phyloP scores from a whole-genome alignment of 1,284 basidiomycete genomes.

The Fomitopsis palustris region DNA sequence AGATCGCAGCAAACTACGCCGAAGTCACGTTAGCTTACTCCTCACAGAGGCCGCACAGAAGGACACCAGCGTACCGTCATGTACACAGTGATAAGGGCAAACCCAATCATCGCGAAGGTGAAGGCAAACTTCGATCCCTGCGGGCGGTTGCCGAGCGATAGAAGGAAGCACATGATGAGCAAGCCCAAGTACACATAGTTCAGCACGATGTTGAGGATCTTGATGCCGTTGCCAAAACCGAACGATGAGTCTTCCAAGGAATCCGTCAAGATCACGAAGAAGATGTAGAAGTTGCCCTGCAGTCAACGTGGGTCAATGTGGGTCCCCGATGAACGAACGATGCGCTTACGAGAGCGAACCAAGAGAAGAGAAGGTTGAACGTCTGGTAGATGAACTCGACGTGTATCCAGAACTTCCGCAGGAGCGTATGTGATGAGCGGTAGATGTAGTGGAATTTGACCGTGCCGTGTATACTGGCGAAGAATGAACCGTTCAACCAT shows the following conservation, averaged over 20 bases:
- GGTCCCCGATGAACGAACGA: not conserved
- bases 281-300: constrained; percentile 88
- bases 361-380: constrained; percentile 88
- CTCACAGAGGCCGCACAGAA: not conserved
- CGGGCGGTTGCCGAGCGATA: constrained; percentile 89
- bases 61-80: constrained; percentile 68
- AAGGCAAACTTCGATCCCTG: constrained; percentile 86
- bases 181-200: constrained; percentile 88
- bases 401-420: constrained; percentile 92
- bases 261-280: constrained; percentile 74
- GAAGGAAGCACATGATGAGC: constrained; percentile 86
- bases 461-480: constrained; percentile 88
- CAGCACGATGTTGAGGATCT: constrained; percentile 74
- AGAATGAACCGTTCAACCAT: constrained; percentile 98
- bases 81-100: constrained; percentile 86
- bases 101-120: constrained; percentile 79
- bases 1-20: constrained; percentile 66
- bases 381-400: constrained; percentile 91
- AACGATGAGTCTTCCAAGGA: constrained; percentile 67
- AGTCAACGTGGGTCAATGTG: not conserved
- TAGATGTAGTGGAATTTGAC: constrained; percentile 94
- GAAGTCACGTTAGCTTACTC: not conserved
- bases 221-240: constrained; percentile 52
- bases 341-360: constrained; percentile 77
- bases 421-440: constrained; percentile 79